Percentiles rank a stretch among this genome's conserved stretches.
phyloP scores from a whole-genome alignment of 2,329 filamentous ascomycete species.

The Verticillium nonalfalfae region DNA sequence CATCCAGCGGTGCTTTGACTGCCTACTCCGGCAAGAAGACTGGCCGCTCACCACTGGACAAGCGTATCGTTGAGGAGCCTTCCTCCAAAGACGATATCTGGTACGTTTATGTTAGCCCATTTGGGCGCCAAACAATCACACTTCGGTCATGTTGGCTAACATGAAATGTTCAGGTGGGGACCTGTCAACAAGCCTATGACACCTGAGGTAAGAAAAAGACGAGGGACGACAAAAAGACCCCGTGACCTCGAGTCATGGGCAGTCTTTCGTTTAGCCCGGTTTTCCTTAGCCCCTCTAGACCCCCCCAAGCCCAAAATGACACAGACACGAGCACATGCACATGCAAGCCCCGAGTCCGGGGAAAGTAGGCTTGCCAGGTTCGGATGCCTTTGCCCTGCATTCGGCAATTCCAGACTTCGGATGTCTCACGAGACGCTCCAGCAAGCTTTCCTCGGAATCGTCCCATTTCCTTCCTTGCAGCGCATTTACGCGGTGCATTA shows the following conservation, averaged over 20 bases:
- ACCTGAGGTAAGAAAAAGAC: slow-evolving; percentile 72
- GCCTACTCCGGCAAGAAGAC: slow-evolving; percentile 99
- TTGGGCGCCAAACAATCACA: not conserved
- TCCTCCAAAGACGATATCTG: slow-evolving; percentile 88
- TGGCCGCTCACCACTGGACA: slow-evolving; percentile 91
- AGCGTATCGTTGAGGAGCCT: slow-evolving; percentile 91
- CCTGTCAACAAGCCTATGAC: slow-evolving; percentile 99
- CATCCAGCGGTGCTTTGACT: slow-evolving; percentile 87
- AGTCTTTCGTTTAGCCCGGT: not conserved
- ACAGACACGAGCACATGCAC: not conserved
- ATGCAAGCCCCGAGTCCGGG: not conserved
- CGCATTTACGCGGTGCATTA: too few species aligned
- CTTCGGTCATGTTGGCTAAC: slow-evolving; percentile 9
- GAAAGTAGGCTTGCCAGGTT: not conserved
- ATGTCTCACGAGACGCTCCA: not conserved
- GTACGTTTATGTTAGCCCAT: slow-evolving; percentile 32
- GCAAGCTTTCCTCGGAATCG: not conserved
- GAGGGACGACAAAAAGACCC: not conserved
- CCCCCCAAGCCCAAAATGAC: not conserved
- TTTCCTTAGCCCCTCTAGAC: not conserved
- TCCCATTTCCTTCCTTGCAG: not conserved
- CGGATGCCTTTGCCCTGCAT: not conserved
- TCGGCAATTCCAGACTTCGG: not conserved
- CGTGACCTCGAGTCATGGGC: slow-evolving; percentile 4
- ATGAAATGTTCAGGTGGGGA: slow-evolving; percentile 60